phyloP scores from a whole-genome alignment of 495 filamentous ascomycete species.

The Tetracladium setigerum region DNA sequence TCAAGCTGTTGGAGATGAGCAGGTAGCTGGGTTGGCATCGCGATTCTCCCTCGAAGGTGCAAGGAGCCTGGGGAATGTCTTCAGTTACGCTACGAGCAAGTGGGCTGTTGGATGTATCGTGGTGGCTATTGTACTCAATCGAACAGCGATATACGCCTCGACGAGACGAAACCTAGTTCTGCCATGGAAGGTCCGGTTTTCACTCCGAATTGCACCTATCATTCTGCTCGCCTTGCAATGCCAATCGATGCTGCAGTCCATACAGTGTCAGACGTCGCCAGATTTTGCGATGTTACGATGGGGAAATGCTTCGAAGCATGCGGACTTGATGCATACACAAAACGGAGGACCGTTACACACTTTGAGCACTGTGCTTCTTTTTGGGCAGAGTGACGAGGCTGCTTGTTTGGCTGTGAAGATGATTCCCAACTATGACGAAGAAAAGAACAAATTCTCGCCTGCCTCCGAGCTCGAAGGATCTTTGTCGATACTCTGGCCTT shows the following conservation, averaged over 20 bases:
- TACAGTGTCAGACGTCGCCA: constrained; percentile 87
- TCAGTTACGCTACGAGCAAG: constrained; percentile 84
- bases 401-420: constrained; percentile 70
- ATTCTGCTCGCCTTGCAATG: constrained; percentile 64
- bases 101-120: constrained; percentile 87
- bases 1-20: constrained; percentile 19
- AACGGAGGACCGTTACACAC: constrained; percentile 61
- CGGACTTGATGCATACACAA: constrained; percentile 66
- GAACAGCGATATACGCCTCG: constrained; percentile 88
- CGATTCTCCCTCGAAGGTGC: constrained; percentile 43
- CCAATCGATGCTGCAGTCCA: constrained; percentile 63
- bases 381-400: constrained; percentile 57
- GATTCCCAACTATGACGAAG: constrained; percentile 38
- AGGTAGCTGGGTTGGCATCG: constrained; percentile 26
- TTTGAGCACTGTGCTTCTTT: constrained; percentile 57
- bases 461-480: constrained; percentile 52
- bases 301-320: constrained; percentile 56
- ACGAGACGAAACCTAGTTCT: constrained; percentile 69
- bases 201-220: constrained; percentile 70
- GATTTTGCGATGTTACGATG: constrained; percentile 66
- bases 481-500: constrained; percentile 76
- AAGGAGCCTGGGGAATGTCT: constrained; percentile 69
- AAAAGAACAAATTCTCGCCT: constrained; percentile 20
- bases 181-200: constrained; percentile 61
- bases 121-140: constrained; percentile 81